phyloP scores from a whole-genome alignment of 2,329 filamentous ascomycete genomes.

The Cladorrhinum sp. region DNA sequence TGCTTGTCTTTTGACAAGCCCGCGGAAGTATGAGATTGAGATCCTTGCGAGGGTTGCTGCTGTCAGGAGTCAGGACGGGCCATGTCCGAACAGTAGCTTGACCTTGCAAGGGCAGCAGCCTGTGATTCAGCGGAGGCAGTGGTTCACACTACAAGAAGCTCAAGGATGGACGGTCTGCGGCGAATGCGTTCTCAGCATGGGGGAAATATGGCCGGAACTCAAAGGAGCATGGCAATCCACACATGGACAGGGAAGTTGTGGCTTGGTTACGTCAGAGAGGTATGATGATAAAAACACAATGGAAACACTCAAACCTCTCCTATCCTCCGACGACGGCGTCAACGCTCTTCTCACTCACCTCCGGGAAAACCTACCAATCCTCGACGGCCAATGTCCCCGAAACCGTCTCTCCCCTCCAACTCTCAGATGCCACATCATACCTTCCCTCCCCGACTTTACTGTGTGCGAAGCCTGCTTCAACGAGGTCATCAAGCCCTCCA shows the following conservation, averaged over 20 bases:
- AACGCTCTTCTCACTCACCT: conserved; percentile 3
- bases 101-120: not conserved
- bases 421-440: conserved; percentile 16
- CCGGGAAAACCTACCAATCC: conserved; percentile 9
- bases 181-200: conserved; percentile 11
- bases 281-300: not conserved
- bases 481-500: conserved; percentile 9
- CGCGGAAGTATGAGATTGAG: conserved; percentile 9
- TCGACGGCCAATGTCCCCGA: conserved; percentile 10
- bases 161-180: conserved; percentile 13
- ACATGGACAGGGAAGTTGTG: not conserved
- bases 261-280: conserved; percentile 5
- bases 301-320: not conserved
- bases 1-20: conserved; percentile 18
- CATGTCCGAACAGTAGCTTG: conserved; percentile 12
- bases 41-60: conserved; percentile 15
- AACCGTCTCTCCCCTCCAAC: conserved; percentile 2
- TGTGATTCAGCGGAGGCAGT: conserved; percentile 6
- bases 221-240: not conserved
- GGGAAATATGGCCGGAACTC: conserved; percentile 8
- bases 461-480: conserved; percentile 19
- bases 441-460: conserved; percentile 11
- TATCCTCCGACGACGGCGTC: not conserved
- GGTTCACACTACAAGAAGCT: conserved; percentile 14
- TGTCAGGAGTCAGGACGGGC: conserved; percentile 8